Percentiles rank a stretch among this genome's conserved stretches.
These are phyloP conservation scores for Cenchrus americanus DNA, from an alignment of 176 grass and related monocot species.

Conservation along the genomic window DNA sequence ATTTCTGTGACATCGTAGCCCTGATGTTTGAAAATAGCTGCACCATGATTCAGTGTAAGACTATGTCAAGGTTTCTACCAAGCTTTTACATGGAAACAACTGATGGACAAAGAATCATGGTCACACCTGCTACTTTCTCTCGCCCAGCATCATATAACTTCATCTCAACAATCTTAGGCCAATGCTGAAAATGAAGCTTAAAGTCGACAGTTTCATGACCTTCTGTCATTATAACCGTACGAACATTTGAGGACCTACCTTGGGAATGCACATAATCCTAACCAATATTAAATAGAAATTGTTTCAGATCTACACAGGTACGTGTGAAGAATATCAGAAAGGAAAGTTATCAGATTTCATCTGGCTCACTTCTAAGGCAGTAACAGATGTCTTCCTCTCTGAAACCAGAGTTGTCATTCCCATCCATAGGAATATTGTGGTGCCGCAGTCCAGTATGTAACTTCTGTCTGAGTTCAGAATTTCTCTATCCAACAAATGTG, in stretches of 20 bases:
- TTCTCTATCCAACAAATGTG: constrained; percentile 58
- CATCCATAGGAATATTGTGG: constrained; percentile 84
- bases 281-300: constrained; percentile 29
- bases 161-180: constrained; percentile 59
- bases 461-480: constrained; percentile 77
- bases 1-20: constrained; percentile 77
- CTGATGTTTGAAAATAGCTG: constrained; percentile 90
- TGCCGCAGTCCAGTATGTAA: constrained; percentile 73
- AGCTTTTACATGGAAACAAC: neutral
- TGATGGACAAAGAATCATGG: constrained; percentile 5
- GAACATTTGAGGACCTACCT: constrained; percentile 48
- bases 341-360: constrained; percentile 22
- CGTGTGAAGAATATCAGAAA: constrained; percentile 1
- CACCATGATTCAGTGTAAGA: constrained; percentile 42
- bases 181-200: constrained; percentile 70
- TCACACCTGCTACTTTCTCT: constrained; percentile 83
- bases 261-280: constrained; percentile 62
- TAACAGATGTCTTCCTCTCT: constrained; percentile 67
- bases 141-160: constrained; percentile 75
- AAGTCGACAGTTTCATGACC: constrained; percentile 74
- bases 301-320: neutral
- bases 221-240: constrained; percentile 68
- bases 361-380: constrained; percentile 67
- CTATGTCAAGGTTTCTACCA: constrained; percentile 7
- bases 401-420: constrained; percentile 72